These are phyloP conservation scores for Tricholoma matsutake DNA, from an alignment of 768 basidiomycete genomes.

Conservation along the genomic window DNA sequence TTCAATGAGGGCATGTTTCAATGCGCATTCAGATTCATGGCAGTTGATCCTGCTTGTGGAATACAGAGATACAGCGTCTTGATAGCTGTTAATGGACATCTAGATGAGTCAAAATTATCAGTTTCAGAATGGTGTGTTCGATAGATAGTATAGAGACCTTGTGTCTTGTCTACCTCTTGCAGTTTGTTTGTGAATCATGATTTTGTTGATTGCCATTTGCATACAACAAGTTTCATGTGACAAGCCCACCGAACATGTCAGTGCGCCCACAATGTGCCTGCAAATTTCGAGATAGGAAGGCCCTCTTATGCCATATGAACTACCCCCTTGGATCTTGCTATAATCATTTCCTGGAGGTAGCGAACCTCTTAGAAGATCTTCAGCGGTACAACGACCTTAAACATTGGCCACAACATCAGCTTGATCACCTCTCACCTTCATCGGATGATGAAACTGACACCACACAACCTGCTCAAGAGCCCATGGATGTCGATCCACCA, in stretches of 20 bases:
- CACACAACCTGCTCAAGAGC: background rate
- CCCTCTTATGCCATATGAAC: constrained; percentile 3
- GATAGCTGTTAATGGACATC: background rate
- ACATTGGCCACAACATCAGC: background rate
- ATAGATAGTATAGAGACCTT: background rate
- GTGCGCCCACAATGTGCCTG: background rate
- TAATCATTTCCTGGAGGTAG: background rate
- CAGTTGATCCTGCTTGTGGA: background rate
- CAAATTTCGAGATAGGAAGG: background rate
- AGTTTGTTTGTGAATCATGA: background rate
- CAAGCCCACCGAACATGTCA: background rate
- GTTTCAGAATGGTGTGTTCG: background rate
- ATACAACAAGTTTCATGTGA: background rate
- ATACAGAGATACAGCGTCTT: background rate
- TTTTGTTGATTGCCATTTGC: background rate
- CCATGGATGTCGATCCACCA: background rate
- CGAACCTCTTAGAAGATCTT: background rate
- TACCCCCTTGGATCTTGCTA: background rate
- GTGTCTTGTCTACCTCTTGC: background rate
- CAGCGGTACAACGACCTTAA: background rate
- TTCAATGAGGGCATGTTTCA: background rate
- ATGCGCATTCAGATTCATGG: background rate
- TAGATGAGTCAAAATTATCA: background rate
- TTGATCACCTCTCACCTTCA: constrained; percentile 1
- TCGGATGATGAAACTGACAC: background rate